Conservation (phyloP, 768 basidiomycete species). For the Xerocomellus intermedius region DNA sequence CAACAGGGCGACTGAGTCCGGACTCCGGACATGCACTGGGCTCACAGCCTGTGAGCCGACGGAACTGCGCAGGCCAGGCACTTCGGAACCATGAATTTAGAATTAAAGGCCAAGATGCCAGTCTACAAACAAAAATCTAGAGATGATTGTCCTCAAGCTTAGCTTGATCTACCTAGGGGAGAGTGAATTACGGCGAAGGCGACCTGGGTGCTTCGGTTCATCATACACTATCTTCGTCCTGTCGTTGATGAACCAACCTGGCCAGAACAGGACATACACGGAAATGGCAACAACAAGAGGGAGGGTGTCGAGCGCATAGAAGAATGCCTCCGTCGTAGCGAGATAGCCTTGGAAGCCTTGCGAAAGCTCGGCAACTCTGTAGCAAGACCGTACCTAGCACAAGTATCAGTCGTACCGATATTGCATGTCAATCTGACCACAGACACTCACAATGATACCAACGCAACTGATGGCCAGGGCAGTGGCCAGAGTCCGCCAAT, state of each 20-base stretch:
- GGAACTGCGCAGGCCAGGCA: not conserved
- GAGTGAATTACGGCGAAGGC: not conserved
- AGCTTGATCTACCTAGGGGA: not conserved
- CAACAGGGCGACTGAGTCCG: not conserved
- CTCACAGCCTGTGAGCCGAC: not conserved
- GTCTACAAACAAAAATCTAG: not conserved
- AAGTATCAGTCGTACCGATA: not conserved
- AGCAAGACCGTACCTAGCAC: slow-evolving; percentile 59
- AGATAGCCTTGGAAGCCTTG: slow-evolving; percentile 62
- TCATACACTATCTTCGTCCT: no score
- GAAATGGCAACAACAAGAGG: slow-evolving; percentile 61
- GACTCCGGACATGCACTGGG: not conserved
- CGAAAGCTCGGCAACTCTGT: slow-evolving; percentile 57
- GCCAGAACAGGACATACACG: slow-evolving; percentile 63
- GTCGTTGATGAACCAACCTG: slow-evolving; percentile 48
- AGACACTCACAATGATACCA: slow-evolving; percentile 55
- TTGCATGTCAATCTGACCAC: not conserved
- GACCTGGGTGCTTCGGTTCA: slow-evolving; percentile 2
- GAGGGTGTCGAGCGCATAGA: slow-evolving; percentile 67
- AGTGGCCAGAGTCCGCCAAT: slow-evolving; percentile 58
- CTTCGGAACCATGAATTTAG: not conserved
- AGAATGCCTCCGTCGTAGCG: slow-evolving; percentile 55
- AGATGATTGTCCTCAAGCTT: not conserved
- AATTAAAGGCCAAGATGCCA: not conserved
- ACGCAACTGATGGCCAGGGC: slow-evolving; percentile 55